These are phyloP conservation scores for Alternaria tenuissima DNA, from an alignment of 2,329 filamentous ascomycete species.

Conservation along the genomic window DNA sequence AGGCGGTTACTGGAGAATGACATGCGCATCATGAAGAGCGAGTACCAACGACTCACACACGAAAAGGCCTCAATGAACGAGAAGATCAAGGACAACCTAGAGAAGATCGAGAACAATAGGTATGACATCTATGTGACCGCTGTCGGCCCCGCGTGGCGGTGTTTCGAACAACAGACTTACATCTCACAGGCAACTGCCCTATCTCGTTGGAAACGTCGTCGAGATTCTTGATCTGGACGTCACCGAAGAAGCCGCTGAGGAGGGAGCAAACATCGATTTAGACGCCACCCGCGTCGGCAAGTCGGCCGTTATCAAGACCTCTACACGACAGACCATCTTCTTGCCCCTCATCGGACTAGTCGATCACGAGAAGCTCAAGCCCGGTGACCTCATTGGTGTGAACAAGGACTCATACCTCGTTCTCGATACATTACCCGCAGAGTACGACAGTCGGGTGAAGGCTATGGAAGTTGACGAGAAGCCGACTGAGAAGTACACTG, in stretches of 20 bases:
- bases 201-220: conserved; percentile 97
- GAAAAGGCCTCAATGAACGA: conserved; percentile 96
- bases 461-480: conserved; percentile 99
- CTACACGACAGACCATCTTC: conserved; percentile 98
- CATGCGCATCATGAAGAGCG: conserved; percentile 97
- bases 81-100: conserved; percentile 98
- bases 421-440: conserved; percentile 92
- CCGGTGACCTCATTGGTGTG: conserved; percentile 94
- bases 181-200: conserved; percentile 82
- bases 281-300: conserved; percentile 97
- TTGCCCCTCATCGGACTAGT: conserved; percentile 95
- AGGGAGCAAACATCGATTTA: conserved; percentile 97
- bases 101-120: conserved; percentile 99
- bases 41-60: conserved; percentile 90
- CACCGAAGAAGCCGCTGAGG: conserved; percentile 92
- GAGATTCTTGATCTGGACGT: conserved; percentile 97
- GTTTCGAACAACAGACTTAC: conserved; percentile 9
- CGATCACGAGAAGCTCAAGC: conserved; percentile 93
- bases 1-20: conserved; percentile 96
- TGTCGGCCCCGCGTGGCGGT: conserved; percentile 3
- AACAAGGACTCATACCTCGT: conserved; percentile 99
- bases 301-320: conserved; percentile 99
- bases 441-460: conserved; percentile 98
- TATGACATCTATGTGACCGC: conserved; percentile 54
- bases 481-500: conserved; percentile 97